Base-by-base conservation (phyloP, 2,329 filamentous ascomycete species). In the Fusarium anguioides region DNA sequence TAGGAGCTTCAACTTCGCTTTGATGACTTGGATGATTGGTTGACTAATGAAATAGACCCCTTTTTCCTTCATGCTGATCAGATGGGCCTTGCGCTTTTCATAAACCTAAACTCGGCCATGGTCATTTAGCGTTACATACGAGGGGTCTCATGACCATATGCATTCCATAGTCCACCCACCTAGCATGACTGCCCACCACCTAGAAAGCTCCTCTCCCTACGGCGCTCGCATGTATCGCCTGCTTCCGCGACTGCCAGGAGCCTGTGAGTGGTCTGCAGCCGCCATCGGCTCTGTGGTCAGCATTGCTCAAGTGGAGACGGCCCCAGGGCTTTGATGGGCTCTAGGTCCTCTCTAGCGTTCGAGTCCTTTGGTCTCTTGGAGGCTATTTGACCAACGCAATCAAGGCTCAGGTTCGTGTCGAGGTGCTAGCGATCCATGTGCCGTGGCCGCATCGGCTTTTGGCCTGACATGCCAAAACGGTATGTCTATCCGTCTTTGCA, bases 91-190 rank as follows among this genome's bases (percentile, higher is more conserved):
- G 52, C 49, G 55, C 59, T 71, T 70, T 70, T 70, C 63, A 48
- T 68, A 70, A 73, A 73, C 71, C 70, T 73, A 73, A 73, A 73
- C 61, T 71, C 64, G 69, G 61, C 68, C 66, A 67, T 70, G 69
- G 59, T 49, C 66, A 58, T 71, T n/a, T 73, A 73, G 71, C 71
- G 71, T 71, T 65, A 68, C 71, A 73, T 72, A 49, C 45, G 68
- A 69, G 60, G 57, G 71, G 71, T 73, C 71, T 71, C 72, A 73
- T 73, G 71, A 73, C 71, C 71, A 69, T 60, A 50, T 73, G 70
- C 68, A 73, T 73, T 72, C 71, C 67, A 62, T 58, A 69, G 62
- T 52, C 64, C 60, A 59, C 54, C 64, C 65, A 72, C 66, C 66
- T 61, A 65, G 51, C 39, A 69, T 63, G 53, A 49, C 60, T 56